Base-by-base conservation (phyloP, 352 stramenopile species). In the Pythium plurisporium region DNA sequence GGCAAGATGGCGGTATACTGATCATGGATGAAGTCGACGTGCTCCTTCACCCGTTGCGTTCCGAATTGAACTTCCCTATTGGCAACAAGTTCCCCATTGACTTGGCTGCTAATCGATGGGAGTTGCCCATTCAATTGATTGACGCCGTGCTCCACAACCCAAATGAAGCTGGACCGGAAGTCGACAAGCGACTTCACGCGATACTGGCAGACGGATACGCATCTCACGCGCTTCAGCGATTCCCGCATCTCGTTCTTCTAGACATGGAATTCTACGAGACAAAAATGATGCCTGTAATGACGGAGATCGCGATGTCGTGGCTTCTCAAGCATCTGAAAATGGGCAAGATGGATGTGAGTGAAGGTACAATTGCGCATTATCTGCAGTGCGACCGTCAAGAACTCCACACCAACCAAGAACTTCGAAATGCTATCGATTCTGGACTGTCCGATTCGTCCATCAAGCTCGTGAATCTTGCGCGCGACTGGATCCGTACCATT, bases 401-500 rank as follows among this genome's bases (percentile, higher is more conserved):
- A 19, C 63, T 91, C 22, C 60, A 87, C 80, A 65, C 88, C 44
- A 79, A 91, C 49, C 77, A 88, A 56, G 73, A 73, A 30, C 77
- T 97, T 30, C 76, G 90, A 7, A 74, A 79, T 38, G 76, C 92
- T 43, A 88, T 96, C 27, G 81, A 95, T 38, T 64, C 70, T 1
- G 76, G 73, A 5, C 59, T 95, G 7, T 89, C 76, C 0, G 83
- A 96, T 17, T 76, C 79, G 22, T 92, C 83, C 31, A 97, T 99
- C 72, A 99, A 99, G 69, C 87, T 99, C 67, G 79, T 99, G 14
- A 99, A 99, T 58, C 77, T 99, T 20, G 92, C 91, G 17, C 86
- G 98, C 45, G 95, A 99, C 56, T 98, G 98, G 82, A 79, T 99
- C 22, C 87, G 86, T 15, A 98, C 97, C 23, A 98, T 99, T 59